These are phyloP conservation scores for Canariomyces notabilis DNA, from an alignment of 2,329 filamentous ascomycete genomes.

Conservation along the genomic window DNA sequence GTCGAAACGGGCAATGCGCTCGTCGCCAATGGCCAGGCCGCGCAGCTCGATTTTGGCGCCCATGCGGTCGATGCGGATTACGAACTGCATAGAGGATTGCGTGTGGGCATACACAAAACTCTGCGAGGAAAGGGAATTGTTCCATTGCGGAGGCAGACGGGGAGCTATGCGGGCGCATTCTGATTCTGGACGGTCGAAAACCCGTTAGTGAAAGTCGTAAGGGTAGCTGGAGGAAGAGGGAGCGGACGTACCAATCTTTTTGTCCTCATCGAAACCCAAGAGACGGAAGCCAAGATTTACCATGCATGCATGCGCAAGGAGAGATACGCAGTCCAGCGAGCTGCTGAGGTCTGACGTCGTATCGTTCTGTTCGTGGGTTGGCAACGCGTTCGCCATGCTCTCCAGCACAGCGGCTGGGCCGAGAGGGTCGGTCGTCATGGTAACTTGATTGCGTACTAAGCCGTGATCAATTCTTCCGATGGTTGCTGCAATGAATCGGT, in stretches of 20 bases:
- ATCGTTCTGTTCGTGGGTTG: constrained; percentile 48
- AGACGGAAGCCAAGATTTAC: constrained; percentile 73
- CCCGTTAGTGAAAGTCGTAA: neutral
- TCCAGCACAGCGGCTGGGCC: constrained; percentile 44
- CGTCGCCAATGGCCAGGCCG: constrained; percentile 72
- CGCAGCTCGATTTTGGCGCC: constrained; percentile 80
- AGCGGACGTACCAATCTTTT: constrained; percentile 59
- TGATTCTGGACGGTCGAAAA: constrained; percentile 38
- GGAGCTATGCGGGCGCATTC: constrained; percentile 54
- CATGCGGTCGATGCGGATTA: constrained; percentile 76
- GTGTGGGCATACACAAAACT: constrained; percentile 83
- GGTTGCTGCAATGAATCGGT: too few relatives aligned
- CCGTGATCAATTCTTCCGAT: too few relatives aligned
- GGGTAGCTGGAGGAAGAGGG: neutral
- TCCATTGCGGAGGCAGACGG: constrained; percentile 74
- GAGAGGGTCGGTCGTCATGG: constrained; percentile 33
- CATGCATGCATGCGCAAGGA: constrained; percentile 83
- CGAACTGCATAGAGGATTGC: constrained; percentile 78
- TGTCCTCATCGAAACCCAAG: constrained; percentile 77
- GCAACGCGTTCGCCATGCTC: constrained; percentile 56
- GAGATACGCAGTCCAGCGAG: constrained; percentile 75
- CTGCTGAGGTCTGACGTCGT: constrained; percentile 60
- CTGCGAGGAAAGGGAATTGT: constrained; percentile 63
- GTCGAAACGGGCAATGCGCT: constrained; percentile 75
- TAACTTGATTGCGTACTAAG: too few relatives aligned